Evolutionary conservation across 257 asterid species (phyloP), one percentile per base, ranked within the genome.

Genomic region (Nyctanthes arbortristis): DNA sequence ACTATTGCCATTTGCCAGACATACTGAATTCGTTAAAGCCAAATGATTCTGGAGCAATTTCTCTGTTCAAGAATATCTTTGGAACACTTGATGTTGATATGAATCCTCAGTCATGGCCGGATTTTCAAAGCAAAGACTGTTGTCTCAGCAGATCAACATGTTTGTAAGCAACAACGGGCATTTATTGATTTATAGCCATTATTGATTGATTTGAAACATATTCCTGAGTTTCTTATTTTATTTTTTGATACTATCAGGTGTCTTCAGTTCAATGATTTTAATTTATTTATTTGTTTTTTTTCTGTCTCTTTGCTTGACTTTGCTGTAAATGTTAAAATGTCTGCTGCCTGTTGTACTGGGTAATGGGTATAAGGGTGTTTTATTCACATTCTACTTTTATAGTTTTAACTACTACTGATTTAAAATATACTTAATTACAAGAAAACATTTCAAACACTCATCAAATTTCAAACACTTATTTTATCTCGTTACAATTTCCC

Each of bases 11-110:
- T n/a, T n/a, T n/a, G n/a, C 45, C 82, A 94, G 99, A 91, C 76
- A 85, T 88, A 73, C 64, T 94, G 74, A 74, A 86, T 80, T 60
- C 79, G 35, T 39, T 91, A 79, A 91, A 78, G 83, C 90, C 96
- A 73, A 73, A 91, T 79, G 67, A 49, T 56, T 59, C 81, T 64
- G 97, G 96, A 75, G 97, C 96, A 36, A 76, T 67, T 60, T 39
- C 34, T 63, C 78, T 94, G 79, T 89, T 89, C 84, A 71, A 69
- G 67, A 79, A 79, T 55, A 89, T 94, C 73, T 89, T 94, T 74
- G 87, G 87, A 62, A 58, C 82, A 64, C 73, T 67, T 72, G 76
- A 74, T 65, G 59, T 67, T 47, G 73, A 72, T 63, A 63, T 52
- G 70, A 65, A 75, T 71, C 67, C 75, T 63, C 80, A 69, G 67